Conservation (phyloP, 106 monocot species). For the Allium sativum region DNA sequence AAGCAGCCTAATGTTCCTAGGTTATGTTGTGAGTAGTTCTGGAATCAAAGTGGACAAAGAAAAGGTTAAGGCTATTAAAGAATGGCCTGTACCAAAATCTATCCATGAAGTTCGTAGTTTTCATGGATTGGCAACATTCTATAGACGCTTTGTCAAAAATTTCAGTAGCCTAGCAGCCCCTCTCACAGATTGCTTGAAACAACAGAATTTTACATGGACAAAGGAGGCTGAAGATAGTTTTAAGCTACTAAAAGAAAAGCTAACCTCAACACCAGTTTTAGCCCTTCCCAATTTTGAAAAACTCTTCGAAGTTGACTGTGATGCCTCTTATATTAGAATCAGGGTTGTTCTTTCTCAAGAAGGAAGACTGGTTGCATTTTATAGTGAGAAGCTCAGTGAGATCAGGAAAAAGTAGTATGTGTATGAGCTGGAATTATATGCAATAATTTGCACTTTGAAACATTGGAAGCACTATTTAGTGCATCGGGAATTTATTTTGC, state of each 20-base stretch:
- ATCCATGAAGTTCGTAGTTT: background rate
- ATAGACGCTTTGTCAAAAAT: background rate
- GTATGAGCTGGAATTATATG: conserved; percentile 3
- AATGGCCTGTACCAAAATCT: background rate
- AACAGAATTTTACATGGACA: background rate
- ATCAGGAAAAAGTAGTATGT: background rate
- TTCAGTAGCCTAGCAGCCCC: conserved; percentile 1
- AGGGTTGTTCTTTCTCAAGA: background rate
- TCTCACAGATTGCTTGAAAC: background rate
- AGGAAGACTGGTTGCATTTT: background rate
- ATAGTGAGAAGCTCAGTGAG: conserved; percentile 1
- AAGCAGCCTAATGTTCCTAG: background rate
- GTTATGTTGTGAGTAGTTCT: background rate
- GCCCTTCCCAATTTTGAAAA: background rate
- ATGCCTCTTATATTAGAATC: background rate
- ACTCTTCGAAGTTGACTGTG: conserved; percentile 2
- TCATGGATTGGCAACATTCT: background rate
- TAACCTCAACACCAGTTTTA: background rate
- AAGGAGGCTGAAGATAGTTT: background rate
- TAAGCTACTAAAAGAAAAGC: background rate
- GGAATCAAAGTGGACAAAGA: background rate
- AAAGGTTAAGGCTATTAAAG: background rate
- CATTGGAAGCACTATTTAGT: background rate
- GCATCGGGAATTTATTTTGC: background rate
- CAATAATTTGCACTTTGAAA: background rate